Conservation (phyloP, 257 asterid genomes). For the Solanum corneliomulleri region DNA sequence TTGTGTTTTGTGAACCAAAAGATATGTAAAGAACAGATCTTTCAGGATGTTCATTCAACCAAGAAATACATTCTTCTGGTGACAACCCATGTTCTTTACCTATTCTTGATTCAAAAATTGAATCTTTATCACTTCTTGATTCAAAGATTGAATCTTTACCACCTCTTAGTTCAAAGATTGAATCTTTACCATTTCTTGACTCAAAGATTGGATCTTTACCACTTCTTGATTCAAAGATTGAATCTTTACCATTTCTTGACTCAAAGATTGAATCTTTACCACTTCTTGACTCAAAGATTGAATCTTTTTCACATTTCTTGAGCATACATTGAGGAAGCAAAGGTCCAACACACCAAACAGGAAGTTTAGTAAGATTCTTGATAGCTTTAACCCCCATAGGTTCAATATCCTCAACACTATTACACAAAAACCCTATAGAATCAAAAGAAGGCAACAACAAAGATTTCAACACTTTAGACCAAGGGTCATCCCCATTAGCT, state of each 20-base stretch:
- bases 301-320: neutral
- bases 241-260: neutral
- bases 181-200: slow-evolving; percentile 29
- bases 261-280: neutral
- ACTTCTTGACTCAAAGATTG: neutral
- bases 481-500: slow-evolving; percentile 66
- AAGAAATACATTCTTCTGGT: slow-evolving; percentile 49
- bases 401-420: slow-evolving; percentile 65
- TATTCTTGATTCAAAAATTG: slow-evolving; percentile 28
- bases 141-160: slow-evolving; percentile 11
- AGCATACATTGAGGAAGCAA: slow-evolving; percentile 54
- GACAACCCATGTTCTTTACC: slow-evolving; percentile 62
- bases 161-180: neutral
- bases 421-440: slow-evolving; percentile 54
- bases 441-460: slow-evolving; percentile 23
- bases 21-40: slow-evolving; percentile 62
- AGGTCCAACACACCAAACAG: slow-evolving; percentile 83
- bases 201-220: slow-evolving; percentile 34
- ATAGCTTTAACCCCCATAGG: slow-evolving; percentile 42
- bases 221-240: slow-evolving; percentile 26
- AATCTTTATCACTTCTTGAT: slow-evolving; percentile 31
- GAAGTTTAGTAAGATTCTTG: slow-evolving; percentile 27
- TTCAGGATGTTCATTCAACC: slow-evolving; percentile 40
- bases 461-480: slow-evolving; percentile 69
- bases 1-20: slow-evolving; percentile 93